Conservation (phyloP, 108 stramenopile genomes). For the Schizochytrium sp. region DNA sequence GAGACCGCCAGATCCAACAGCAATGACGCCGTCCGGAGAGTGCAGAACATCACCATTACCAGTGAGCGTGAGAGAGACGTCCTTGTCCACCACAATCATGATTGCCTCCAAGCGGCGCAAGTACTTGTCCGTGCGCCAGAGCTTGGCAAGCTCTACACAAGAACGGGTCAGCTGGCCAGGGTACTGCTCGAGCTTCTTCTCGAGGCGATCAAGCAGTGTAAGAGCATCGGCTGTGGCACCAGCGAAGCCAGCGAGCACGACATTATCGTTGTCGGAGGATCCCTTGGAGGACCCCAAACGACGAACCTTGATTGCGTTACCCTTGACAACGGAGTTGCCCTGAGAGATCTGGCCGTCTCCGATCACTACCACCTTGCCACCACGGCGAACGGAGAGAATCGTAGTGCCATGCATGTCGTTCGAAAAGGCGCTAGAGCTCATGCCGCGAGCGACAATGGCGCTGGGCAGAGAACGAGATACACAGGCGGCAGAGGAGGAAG, state of each 20-base stretch:
- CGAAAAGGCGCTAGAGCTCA: neutral
- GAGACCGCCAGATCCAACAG: conserved; percentile 79
- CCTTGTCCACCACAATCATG: conserved; percentile 88
- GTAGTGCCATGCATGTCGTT: conserved; percentile 73
- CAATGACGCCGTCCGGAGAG: conserved; percentile 90
- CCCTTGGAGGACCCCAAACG: conserved; percentile 68
- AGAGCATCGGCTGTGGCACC: conserved; percentile 98
- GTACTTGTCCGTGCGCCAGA: conserved; percentile 98
- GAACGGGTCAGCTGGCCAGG: conserved; percentile 90
- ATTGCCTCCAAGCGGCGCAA: conserved; percentile 91
- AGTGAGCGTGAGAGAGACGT: conserved; percentile 87
- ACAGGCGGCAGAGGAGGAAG: neutral
- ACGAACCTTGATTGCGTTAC: conserved; percentile 93
- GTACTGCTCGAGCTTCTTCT: conserved; percentile 94
- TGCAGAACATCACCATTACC: conserved; percentile 98
- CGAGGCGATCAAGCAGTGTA: conserved; percentile 93
- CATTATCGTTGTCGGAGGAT: conserved; percentile 20
- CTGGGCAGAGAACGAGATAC: neutral
- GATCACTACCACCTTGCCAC: conserved; percentile 97
- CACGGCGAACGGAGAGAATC: conserved; percentile 94
- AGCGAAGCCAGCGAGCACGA: conserved; percentile 93
- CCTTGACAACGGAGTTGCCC: conserved; percentile 90
- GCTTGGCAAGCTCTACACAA: conserved; percentile 97
- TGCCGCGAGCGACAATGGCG: neutral
- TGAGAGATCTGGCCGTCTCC: conserved; percentile 98